phyloP scores from a whole-genome alignment of 2,329 filamentous ascomycete genomes.

The Aspergillus sp. region DNA sequence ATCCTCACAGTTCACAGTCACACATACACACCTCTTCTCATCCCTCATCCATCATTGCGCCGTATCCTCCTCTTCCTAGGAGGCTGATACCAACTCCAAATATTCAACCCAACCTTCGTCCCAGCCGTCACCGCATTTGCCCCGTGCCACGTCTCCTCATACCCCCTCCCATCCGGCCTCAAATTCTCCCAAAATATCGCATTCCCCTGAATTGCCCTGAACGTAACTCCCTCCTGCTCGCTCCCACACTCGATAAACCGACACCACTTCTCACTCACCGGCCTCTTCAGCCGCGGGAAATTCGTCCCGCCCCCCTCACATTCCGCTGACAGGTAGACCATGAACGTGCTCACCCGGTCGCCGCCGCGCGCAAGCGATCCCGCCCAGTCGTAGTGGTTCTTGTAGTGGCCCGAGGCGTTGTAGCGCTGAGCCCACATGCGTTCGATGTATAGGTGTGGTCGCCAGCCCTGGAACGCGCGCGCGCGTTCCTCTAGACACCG shows the following conservation, averaged over 20 bases:
- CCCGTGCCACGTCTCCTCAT: conserved; percentile 58
- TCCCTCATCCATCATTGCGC: no score
- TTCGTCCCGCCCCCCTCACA: conserved; percentile 58
- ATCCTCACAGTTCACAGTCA: no score
- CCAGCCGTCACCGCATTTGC: conserved; percentile 54
- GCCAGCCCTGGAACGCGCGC: conserved; percentile 57
- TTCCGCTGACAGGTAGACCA: conserved; percentile 54
- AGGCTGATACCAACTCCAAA: conserved; percentile 59
- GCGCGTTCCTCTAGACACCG: conserved; percentile 58
- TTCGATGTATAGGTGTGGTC: conserved; percentile 54
- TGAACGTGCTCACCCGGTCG: conserved; percentile 53
- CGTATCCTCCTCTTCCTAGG: conserved; percentile 15
- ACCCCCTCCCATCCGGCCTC: conserved; percentile 50
- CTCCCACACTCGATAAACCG: conserved; percentile 51
- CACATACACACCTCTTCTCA: no score
- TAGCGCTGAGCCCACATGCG: conserved; percentile 59
- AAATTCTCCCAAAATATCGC: conserved; percentile 62
- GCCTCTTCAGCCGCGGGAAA: conserved; percentile 50
- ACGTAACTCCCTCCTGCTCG: conserved; percentile 45
- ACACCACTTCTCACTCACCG: conserved; percentile 48
- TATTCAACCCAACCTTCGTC: conserved; percentile 58
- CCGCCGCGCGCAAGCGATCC: conserved; percentile 33
- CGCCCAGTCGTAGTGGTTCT: conserved; percentile 57
- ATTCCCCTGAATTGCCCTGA: conserved; percentile 54
- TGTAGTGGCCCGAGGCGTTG: conserved; percentile 54